Conservation (phyloP, 441 rosid genomes). For the Jatropha multifida region DNA sequence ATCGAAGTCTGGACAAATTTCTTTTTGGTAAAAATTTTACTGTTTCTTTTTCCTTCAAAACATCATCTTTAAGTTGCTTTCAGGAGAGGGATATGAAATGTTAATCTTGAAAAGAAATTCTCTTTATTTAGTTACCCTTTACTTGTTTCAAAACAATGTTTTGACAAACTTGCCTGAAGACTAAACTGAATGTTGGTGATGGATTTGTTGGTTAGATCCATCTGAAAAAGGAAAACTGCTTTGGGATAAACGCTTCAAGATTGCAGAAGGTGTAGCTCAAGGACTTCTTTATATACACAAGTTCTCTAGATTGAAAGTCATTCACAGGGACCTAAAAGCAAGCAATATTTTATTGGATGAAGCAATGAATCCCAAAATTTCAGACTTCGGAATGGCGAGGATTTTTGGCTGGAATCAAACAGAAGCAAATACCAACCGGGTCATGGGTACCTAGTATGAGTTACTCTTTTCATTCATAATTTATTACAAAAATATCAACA, state of each 20-base stretch:
- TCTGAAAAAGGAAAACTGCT: neutral
- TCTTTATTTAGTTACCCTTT: neutral
- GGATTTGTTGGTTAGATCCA: neutral
- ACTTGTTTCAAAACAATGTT: neutral
- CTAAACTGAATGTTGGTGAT: neutral
- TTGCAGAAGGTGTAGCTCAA: conserved; percentile 18
- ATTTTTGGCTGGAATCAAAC: conserved; percentile 11
- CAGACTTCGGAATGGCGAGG: conserved; percentile 16
- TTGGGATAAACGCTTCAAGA: conserved; percentile 7
- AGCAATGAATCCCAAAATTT: conserved; percentile 18
- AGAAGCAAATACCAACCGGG: conserved; percentile 10
- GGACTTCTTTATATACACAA: conserved; percentile 19
- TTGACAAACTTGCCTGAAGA: neutral
- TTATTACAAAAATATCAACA: neutral
- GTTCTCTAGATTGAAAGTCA: conserved; percentile 18
- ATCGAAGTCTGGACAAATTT: conserved; percentile 15
- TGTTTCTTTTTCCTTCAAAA: neutral
- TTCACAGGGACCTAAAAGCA: conserved; percentile 12
- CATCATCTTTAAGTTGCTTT: neutral
- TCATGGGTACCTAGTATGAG: conserved; percentile 13
- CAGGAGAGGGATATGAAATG: neutral
- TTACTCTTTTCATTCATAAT: neutral
- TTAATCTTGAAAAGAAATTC: neutral
- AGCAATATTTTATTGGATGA: conserved; percentile 10
- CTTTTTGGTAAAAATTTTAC: conserved; percentile 8